These are phyloP conservation scores for Circinella umbellata DNA, from an alignment of 371 early-diverging fungal genomes.

Conservation along the genomic window DNA sequence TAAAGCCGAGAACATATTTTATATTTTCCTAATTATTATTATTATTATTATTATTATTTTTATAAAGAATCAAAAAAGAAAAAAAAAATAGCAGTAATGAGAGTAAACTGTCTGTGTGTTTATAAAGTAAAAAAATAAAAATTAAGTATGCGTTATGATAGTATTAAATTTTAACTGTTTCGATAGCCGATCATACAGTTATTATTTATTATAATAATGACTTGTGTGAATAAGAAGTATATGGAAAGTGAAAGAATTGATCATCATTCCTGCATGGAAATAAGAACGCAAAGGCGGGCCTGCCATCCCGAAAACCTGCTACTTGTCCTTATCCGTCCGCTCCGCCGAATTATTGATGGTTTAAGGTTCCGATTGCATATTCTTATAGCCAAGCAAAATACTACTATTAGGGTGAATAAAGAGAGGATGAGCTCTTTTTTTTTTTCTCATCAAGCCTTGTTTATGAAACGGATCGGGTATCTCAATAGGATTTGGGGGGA, in stretches of 20 bases:
- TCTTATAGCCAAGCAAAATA: too few species aligned
- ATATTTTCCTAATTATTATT: neutral
- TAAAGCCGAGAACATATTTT: neutral
- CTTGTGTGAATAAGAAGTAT: too few species aligned
- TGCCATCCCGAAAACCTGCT: neutral
- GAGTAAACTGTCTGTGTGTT: neutral
- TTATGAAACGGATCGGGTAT: slow-evolving; percentile 11
- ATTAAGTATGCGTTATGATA: neutral
- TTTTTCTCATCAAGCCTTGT: slow-evolving; percentile 4
- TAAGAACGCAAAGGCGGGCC: neutral
- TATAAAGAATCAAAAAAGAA: too few species aligned
- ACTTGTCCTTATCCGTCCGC: slow-evolving; percentile 2
- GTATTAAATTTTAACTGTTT: slow-evolving; percentile 3
- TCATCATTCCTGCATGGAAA: slow-evolving; percentile 8
- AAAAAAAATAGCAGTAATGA: neutral
- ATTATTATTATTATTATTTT: too few species aligned
- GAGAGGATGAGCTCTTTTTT: neutral
- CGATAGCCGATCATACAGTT: neutral
- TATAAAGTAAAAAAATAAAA: too few species aligned
- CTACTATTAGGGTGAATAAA: too few species aligned
- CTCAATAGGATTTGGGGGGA: neutral
- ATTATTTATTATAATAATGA: neutral
- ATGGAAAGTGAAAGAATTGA: too few species aligned
- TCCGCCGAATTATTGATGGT: slow-evolving; percentile 2
- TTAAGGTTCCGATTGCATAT: slow-evolving; percentile 5